Evolutionary conservation across 1,139 yeast species (phyloP), one percentile per base, ranked within the genome.

Genomic region (Insectozyma bohioensis): DNA sequence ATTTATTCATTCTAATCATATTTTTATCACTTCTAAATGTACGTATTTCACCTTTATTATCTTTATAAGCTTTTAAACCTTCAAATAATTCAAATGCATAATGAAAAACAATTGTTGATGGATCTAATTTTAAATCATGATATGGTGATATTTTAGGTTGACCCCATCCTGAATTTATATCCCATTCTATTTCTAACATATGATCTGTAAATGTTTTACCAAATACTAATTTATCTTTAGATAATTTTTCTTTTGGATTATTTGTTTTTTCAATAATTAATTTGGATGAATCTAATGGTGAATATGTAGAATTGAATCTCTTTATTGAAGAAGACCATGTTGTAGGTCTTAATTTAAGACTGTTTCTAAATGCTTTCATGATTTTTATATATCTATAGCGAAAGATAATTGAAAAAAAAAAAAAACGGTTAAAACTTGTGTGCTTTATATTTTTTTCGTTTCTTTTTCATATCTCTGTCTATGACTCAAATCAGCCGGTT

Each of bases 51-150:
- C 78, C 83, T 24, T 83, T 67, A 12, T 62, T 48, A 43, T 83
- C 90, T 47, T 78, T 74, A 73, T 88, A 92, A 6, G 97, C 97
- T 71, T 92, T 92, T 74, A 92, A 74, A 45, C 98, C 98, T 69
- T 92, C 98, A 50, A 92, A 92, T 46, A 92, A 75, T 61, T 88
- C 96, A 55, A 92, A 92, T 1, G 95, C 92, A 54, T 92, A 92
- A 65, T 92, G 98, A 63, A 92, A 80, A 20, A 90, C 97, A 54
- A 83, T 76, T 7, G 94, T 65, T 8, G 97, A 80, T 18, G 98
- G 98, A 51, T 88, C 96, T 34, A 92, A 61, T 12, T 67, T 52
- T 39, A 92, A 63, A 31, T 78, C 77, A 38, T 81, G 92, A 62
- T 86, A 88, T 12, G 97, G 97, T 47, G 77, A 75, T 56, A 92